Conservation (phyloP, 176 grass and related monocot genomes). For the Raddia distichophylla region DNA sequence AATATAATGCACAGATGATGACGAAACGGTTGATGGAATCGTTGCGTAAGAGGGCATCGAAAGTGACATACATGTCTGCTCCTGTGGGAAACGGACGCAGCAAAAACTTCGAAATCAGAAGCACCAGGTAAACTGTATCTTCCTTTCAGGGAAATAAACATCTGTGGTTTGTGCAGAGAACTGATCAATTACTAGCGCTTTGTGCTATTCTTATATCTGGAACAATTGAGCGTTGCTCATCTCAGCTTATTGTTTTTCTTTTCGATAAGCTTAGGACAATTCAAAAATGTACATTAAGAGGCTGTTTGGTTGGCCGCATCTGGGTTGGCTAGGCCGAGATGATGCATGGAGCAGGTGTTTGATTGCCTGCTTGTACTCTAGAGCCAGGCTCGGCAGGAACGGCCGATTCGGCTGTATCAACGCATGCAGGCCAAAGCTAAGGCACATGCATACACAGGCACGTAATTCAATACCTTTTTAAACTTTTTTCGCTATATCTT, state of each 20-base stretch:
- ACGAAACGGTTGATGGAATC: conserved; percentile 47
- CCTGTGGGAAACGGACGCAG: neutral
- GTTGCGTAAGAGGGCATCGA: conserved; percentile 39
- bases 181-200: neutral
- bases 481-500: too few relatives aligned
- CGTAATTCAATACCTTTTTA: too few relatives aligned
- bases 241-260: neutral
- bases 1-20: conserved; percentile 7
- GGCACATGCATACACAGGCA: too few relatives aligned
- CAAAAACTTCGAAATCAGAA: neutral
- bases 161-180: neutral
- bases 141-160: conserved; percentile 14
- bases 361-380: too few relatives aligned
- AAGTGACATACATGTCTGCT: neutral
- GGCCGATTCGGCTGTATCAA: too few relatives aligned
- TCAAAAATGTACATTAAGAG: too few relatives aligned
- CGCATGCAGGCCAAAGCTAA: too few relatives aligned
- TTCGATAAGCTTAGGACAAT: too few relatives aligned
- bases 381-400: too few relatives aligned
- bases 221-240: neutral
- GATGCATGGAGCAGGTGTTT: too few relatives aligned
- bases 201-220: neutral
- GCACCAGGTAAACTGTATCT: neutral
- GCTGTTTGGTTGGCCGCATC: too few relatives aligned
- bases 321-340: too few relatives aligned